Base-by-base conservation (phyloP, 352 stramenopile genomes). In the Globisporangium recalcitrans region DNA sequence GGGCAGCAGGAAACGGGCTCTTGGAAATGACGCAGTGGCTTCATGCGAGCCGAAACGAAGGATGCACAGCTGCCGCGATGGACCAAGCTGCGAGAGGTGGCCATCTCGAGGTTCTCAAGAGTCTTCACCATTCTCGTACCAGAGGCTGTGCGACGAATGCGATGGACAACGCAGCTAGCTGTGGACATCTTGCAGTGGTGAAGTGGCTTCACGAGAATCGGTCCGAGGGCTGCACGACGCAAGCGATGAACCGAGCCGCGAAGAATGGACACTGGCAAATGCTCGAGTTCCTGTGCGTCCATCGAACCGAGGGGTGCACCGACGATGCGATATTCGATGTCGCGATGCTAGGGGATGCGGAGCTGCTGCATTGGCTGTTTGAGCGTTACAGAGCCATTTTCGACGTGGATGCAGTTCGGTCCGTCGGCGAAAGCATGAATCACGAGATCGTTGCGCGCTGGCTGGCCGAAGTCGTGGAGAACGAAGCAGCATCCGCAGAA, bases 291-390 rank as follows among this genome's bases (percentile, higher is more conserved):
- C 24, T 57, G 29, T 24, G 27, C 29, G 19, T 38, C 7, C 26
- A 57, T 42, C 51, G 27, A 14, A 44, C 6, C 14, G 54, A 38
- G 34, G n/a, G 54, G 11, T 52, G 54, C 22, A 51, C 54, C 2
- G 16, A 47, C 32, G 34, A 51, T 31, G 53, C 53, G 27, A 22
- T 48, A 7, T 34, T 29, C 14, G 6, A 49, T 11, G 32, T 16
- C 16, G 21, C 53, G 3, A 34, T 60, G 53, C 19, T 26, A 10
- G 52, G 52, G 1, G 26, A 27, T 21, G 52, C 31, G 8, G 49
- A 55, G 16, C 29, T 24, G 14, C 51, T 57, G 19, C 51, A 42
- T 21, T 57, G 51, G 51, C 51, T 57, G 13, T 57, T 44, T n/a
- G 51, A 57, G 26, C 51, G 46, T 22, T 57, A 57, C 51, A 19